Evolutionary conservation across 225 moss, liverwort and hornwort genomes (phyloP).

Genomic region (Marchantia paleacea): DNA sequence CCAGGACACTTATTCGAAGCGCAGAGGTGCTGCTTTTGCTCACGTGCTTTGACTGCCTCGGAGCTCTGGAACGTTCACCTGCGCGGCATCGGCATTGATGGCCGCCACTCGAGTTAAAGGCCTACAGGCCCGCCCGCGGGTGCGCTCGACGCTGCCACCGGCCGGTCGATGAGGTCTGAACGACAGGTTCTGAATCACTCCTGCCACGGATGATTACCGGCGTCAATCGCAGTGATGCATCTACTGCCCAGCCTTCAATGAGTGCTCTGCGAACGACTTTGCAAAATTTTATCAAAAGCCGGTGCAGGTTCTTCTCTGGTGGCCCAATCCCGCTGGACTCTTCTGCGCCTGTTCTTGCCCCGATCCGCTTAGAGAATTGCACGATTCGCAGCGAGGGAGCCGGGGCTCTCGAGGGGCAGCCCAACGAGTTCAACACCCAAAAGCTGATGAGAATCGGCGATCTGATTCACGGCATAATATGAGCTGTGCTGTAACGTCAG

Average conservation of each 20-base stretch:
- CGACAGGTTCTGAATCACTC: neutral
- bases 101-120: neutral
- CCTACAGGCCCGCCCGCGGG: neutral
- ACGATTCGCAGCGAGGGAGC: neutral
- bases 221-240: neutral
- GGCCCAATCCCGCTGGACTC: neutral
- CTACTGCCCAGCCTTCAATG: neutral
- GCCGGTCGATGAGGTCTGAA: neutral
- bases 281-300: neutral
- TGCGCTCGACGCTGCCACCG: neutral
- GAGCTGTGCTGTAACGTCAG: neutral
- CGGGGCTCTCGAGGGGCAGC: neutral
- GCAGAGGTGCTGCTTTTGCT: neutral
- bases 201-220: neutral
- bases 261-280: neutral
- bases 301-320: neutral
- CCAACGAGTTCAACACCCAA: neutral
- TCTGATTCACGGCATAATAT: neutral
- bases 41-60: neutral
- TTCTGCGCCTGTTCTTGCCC: neutral
- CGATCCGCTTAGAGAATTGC: neutral
- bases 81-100: neutral
- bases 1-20: neutral
- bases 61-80: neutral
- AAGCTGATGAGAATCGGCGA: neutral